Evolutionary conservation across 1,139 yeast genomes (phyloP).

Genomic region (Debaryomyces udenii): DNA sequence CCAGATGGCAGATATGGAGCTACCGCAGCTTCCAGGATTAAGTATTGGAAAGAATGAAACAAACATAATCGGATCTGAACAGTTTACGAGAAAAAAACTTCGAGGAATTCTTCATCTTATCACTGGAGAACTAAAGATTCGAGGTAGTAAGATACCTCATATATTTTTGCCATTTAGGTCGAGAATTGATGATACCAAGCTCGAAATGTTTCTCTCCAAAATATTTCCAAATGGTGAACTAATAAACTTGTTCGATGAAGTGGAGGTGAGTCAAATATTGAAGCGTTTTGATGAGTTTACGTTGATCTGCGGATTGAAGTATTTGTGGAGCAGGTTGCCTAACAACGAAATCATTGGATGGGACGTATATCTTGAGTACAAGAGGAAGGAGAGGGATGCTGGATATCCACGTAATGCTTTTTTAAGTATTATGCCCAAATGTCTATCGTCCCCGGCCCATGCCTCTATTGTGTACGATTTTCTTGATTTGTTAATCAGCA

Average conservation of each 20-base stretch:
- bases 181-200: slow-evolving; percentile 57
- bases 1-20: slow-evolving; percentile 24
- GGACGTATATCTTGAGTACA: slow-evolving; percentile 77
- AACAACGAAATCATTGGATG: slow-evolving; percentile 83
- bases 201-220: slow-evolving; percentile 53
- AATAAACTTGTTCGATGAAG: slow-evolving; percentile 30
- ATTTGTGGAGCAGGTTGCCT: slow-evolving; percentile 84
- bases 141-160: slow-evolving; percentile 63
- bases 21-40: slow-evolving; percentile 30
- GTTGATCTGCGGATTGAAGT: slow-evolving; percentile 71
- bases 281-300: slow-evolving; percentile 63
- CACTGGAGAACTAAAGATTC: slow-evolving; percentile 63
- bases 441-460: slow-evolving; percentile 81
- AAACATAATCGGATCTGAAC: slow-evolving; percentile 25
- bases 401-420: slow-evolving; percentile 74
- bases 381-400: slow-evolving; percentile 62
- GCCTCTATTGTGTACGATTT: slow-evolving; percentile 89
- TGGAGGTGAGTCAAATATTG: slow-evolving; percentile 39
- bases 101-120: slow-evolving; percentile 66
- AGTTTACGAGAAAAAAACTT: slow-evolving; percentile 64
- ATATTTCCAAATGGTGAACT: slow-evolving; percentile 60
- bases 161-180: slow-evolving; percentile 72
- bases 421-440: slow-evolving; percentile 78
- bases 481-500: slow-evolving; percentile 75
- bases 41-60: slow-evolving; percentile 3